Conservation (phyloP, 805 yeast species). For the Metschnikowia kofuensis region DNA sequence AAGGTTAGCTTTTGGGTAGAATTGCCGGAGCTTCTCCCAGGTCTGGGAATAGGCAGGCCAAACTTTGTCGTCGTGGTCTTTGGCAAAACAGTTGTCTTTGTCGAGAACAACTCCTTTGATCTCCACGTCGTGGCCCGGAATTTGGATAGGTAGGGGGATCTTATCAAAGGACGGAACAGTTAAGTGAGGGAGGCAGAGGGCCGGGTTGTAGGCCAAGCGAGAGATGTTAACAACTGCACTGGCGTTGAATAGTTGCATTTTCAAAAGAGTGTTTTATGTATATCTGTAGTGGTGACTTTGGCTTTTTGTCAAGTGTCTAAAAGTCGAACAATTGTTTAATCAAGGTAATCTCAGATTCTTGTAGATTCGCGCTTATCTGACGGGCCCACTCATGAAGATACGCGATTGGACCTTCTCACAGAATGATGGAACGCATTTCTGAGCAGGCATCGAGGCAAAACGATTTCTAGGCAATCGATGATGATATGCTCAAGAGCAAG, state of each 20-base stretch:
- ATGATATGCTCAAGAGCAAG: too few species aligned
- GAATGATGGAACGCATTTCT: too few species aligned
- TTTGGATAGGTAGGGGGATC: slow-evolving; percentile 51
- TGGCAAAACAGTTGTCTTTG: slow-evolving; percentile 93
- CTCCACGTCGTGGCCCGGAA: slow-evolving; percentile 25
- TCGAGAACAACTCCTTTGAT: slow-evolving; percentile 83
- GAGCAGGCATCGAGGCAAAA: too few species aligned
- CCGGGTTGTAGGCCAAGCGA: slow-evolving; percentile 58
- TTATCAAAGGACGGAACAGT: slow-evolving; percentile 56
- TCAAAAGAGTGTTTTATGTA: background rate
- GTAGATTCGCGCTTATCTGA: too few species aligned
- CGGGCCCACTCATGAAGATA: too few species aligned
- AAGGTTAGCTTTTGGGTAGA: slow-evolving; percentile 61
- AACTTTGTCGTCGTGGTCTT: slow-evolving; percentile 72
- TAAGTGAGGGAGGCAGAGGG: slow-evolving; percentile 66
- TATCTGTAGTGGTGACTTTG: too few species aligned
- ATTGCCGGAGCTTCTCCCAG: slow-evolving; percentile 54
- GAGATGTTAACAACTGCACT: slow-evolving; percentile 75
- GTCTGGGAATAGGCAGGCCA: slow-evolving; percentile 64
- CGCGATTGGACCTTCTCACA: too few species aligned
- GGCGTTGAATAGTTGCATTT: slow-evolving; percentile 48
- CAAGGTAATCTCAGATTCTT: too few species aligned
- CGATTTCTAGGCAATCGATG: too few species aligned
- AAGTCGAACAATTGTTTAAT: too few species aligned
- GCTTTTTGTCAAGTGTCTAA: too few species aligned